A percentile compares a stretch with the other conserved stretches of the same genome.
Conservation (phyloP, 2,329 filamentous ascomycete species). For the Raffaelea albimanens region DNA sequence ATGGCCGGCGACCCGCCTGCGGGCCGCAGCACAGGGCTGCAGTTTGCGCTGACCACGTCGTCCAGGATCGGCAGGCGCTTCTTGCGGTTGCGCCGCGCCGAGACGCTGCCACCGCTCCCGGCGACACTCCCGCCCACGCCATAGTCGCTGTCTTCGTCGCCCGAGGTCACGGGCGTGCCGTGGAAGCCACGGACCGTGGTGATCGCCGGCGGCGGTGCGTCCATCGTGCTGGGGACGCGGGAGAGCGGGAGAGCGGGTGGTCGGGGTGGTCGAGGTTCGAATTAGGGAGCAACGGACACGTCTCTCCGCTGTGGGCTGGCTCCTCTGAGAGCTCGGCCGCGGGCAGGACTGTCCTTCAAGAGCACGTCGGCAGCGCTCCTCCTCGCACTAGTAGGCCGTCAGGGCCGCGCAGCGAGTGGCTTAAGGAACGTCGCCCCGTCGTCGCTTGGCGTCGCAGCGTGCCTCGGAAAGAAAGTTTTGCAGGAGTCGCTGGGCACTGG, state of each 20-base stretch:
- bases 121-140: conserved; percentile 24
- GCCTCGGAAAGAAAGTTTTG: conserved; percentile 39
- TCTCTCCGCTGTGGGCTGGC: no score
- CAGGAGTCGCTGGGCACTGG: conserved; percentile 37
- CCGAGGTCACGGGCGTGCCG: conserved; percentile 42
- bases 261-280: no score
- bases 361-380: no score
- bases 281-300: no score
- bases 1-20: conserved; percentile 38
- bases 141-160: conserved; percentile 49
- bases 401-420: not conserved
- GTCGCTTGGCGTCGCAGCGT: conserved; percentile 50
- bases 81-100: conserved; percentile 25
- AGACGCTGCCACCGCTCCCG: conserved; percentile 11
- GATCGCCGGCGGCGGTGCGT: conserved; percentile 37
- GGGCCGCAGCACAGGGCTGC: conserved; percentile 48
- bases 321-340: no score
- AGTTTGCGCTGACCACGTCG: conserved; percentile 53
- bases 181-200: conserved; percentile 49
- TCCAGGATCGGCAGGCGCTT: conserved; percentile 32
- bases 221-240: conserved; percentile 41
- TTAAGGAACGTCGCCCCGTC: conserved; percentile 32
- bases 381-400: no score
- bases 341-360: no score
- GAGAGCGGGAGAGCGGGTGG: no score